A percentile compares a stretch with the other conserved stretches of the same genome.
phyloP scores from a whole-genome alignment of 2,329 filamentous ascomycete genomes.

The Akanthomyces uredinophilus region DNA sequence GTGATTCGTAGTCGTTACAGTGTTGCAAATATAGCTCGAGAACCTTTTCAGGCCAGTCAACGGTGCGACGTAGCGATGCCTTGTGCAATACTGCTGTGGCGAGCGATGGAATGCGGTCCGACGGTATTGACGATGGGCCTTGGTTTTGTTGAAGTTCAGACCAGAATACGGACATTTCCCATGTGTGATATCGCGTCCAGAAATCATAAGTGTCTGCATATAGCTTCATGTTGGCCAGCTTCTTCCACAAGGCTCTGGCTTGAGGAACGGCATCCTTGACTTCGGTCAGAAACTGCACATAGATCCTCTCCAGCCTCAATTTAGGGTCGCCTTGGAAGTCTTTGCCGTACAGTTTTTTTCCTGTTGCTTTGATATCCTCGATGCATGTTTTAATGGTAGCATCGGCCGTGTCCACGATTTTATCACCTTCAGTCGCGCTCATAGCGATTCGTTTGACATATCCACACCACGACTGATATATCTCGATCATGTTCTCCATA shows the following conservation, averaged over 20 bases:
- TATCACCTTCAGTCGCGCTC: conserved; percentile 65
- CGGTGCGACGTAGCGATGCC: conserved; percentile 55
- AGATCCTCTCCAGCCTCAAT: conserved; percentile 84
- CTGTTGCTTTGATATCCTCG: conserved; percentile 77
- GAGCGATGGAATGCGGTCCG: conserved; percentile 51
- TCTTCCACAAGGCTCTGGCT: conserved; percentile 73
- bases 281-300: conserved; percentile 86
- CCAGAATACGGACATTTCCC: conserved; percentile 70
- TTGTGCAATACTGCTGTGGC: conserved; percentile 74
- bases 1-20: conserved; percentile 85
- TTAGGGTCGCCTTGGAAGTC: conserved; percentile 79
- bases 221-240: conserved; percentile 57
- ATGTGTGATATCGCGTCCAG: conserved; percentile 87
- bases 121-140: conserved; percentile 33
- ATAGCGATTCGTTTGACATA: conserved; percentile 86
- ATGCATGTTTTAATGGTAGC: conserved; percentile 81
- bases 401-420: conserved; percentile 84
- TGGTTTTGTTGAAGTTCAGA: conserved; percentile 27
- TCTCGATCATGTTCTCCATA: conserved; percentile 81
- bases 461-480: conserved; percentile 91
- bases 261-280: conserved; percentile 71
- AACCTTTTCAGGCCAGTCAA: conserved; percentile 75
- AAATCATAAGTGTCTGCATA: conserved; percentile 81
- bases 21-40: conserved; percentile 70
- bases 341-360: conserved; percentile 66